Conservation (phyloP, 73 alveolate genomes). For the Paramecium tetraurelia region DNA sequence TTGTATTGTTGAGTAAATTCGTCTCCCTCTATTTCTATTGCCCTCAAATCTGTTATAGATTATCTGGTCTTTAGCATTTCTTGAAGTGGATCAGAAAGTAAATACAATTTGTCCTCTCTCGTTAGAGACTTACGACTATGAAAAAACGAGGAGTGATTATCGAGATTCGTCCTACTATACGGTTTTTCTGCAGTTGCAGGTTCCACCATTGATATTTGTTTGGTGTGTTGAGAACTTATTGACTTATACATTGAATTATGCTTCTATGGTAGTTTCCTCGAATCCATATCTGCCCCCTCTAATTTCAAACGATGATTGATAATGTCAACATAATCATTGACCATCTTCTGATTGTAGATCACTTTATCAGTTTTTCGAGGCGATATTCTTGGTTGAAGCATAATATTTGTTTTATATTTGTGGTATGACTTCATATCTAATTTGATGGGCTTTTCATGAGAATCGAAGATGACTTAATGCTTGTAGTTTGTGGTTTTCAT, state of each 20-base stretch:
- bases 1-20: background rate
- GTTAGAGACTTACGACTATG: conserved; percentile 14
- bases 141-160: background rate
- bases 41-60: conserved; percentile 12
- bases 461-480: background rate
- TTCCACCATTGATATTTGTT: background rate
- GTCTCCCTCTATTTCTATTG: background rate
- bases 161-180: background rate
- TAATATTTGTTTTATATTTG: background rate
- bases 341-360: background rate
- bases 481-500: background rate
- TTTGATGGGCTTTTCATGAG: background rate
- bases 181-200: background rate
- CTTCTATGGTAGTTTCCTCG: background rate
- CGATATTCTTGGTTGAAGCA: background rate
- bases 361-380: background rate
- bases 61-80: background rate
- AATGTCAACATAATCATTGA: background rate
- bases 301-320: background rate
- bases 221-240: background rate
- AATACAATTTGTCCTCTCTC: background rate
- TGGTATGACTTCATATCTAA: background rate
- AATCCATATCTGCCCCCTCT: background rate
- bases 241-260: background rate
- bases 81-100: background rate